A percentile compares a stretch with the other conserved stretches of the same genome.
Conservation (phyloP, 768 basidiomycete species). For the Rhizopogon sp. region DNA sequence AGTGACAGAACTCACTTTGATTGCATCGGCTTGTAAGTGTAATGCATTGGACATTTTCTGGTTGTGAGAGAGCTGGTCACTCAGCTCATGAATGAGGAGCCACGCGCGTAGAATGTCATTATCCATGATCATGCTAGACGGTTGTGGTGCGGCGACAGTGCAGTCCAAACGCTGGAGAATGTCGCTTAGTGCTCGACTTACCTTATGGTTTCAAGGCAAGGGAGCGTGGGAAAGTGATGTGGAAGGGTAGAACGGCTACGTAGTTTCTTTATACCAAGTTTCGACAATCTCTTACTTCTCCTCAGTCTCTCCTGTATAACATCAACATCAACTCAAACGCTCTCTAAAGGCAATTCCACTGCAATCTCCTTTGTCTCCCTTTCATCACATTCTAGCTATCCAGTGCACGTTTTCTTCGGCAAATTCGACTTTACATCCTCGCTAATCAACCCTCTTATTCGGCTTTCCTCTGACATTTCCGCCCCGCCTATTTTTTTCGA, state of each 20-base stretch:
- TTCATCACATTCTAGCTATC: constrained; percentile 5
- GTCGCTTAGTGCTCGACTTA: too few species aligned
- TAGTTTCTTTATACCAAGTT: constrained; percentile 1
- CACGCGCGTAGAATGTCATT: constrained; percentile 65
- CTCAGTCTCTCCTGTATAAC: constrained; percentile 25
- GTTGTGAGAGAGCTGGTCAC: constrained; percentile 79
- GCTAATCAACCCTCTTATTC: constrained; percentile 9
- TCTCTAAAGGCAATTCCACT: constrained; percentile 15
- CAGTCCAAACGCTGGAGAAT: too few species aligned
- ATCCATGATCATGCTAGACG: constrained; percentile 44
- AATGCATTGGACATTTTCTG: constrained; percentile 67
- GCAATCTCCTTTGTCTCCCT: background rate
- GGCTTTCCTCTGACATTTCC: constrained; percentile 12
- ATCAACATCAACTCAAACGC: constrained; percentile 23
- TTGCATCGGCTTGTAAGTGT: constrained; percentile 59
- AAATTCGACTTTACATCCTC: constrained; percentile 13
- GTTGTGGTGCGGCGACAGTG: too few species aligned
- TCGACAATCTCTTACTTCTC: constrained; percentile 18
- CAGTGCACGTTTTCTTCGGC: constrained; percentile 26
- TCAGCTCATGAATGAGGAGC: constrained; percentile 77
- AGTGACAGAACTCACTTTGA: constrained; percentile 54
- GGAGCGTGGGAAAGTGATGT: background rate
- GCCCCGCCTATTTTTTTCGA: constrained; percentile 6
- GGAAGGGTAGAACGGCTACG: background rate
- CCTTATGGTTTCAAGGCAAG: background rate